A percentile compares a stretch with the other conserved stretches of the same genome.
Conservation (phyloP, 768 basidiomycete genomes). For the Tylopilus sp. region DNA sequence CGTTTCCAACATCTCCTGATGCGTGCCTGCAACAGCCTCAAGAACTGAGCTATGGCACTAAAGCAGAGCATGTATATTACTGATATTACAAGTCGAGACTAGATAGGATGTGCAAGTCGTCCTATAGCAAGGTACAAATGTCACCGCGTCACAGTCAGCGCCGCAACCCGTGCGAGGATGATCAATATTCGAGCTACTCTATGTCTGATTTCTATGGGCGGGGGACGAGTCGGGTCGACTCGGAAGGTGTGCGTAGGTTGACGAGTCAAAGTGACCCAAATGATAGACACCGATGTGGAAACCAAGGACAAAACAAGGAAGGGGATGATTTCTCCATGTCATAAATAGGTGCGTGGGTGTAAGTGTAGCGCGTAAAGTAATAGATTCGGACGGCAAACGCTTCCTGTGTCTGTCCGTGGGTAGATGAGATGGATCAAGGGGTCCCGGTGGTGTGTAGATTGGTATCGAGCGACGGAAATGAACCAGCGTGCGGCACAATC, state of each 20-base stretch:
- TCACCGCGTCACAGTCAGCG: too few relatives aligned
- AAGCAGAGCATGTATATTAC: too few relatives aligned
- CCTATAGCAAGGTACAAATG: background rate
- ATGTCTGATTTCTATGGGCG: conserved; percentile 23
- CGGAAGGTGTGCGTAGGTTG: conserved; percentile 1
- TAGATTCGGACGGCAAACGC: conserved; percentile 10
- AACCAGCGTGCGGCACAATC: conserved; percentile 4
- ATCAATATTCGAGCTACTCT: conserved; percentile 14
- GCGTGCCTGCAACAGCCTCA: conserved; percentile 11
- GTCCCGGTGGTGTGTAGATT: conserved; percentile 4
- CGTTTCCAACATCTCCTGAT: background rate
- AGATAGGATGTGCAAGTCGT: background rate
- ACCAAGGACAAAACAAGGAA: conserved; percentile 11
- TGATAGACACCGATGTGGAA: background rate
- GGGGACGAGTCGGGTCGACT: background rate
- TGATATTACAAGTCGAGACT: conserved; percentile 5
- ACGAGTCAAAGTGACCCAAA: background rate
- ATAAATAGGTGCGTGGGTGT: conserved; percentile 3
- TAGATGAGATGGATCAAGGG: conserved; percentile 7
- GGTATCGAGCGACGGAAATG: conserved; percentile 12
- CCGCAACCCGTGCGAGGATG: background rate
- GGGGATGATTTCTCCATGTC: background rate
- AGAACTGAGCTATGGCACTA: too few relatives aligned
- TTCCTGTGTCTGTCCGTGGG: conserved; percentile 18
- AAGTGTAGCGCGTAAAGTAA: conserved; percentile 6